phyloP scores from a whole-genome alignment of 192 early-diverging fungal species.

The Podila clonocystis region DNA sequence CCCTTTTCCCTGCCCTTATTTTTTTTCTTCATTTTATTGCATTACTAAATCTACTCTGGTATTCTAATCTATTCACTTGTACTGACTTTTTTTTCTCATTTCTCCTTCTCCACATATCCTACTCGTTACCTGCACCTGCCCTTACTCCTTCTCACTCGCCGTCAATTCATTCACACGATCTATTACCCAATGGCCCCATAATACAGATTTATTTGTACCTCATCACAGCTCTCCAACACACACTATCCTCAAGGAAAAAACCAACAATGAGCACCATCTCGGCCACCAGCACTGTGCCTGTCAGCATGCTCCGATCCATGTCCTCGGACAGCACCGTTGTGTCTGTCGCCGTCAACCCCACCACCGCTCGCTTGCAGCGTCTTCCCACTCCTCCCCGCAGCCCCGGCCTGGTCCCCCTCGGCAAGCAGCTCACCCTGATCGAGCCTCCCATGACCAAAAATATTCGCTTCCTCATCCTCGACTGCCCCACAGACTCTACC shows the following conservation, averaged over 20 bases:
- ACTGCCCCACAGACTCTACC: constrained; percentile 89
- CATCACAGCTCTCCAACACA: background rate
- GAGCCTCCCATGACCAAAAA: constrained; percentile 61
- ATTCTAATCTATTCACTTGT: background rate
- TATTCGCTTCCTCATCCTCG: constrained; percentile 90
- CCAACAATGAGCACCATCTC: constrained; percentile 20
- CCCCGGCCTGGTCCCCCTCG: constrained; percentile 53
- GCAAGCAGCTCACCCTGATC: constrained; percentile 73
- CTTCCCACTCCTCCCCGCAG: constrained; percentile 50
- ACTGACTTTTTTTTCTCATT: too few relatives aligned
- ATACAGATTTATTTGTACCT: background rate
- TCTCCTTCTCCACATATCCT: background rate
- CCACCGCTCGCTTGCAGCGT: constrained; percentile 27
- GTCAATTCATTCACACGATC: background rate
- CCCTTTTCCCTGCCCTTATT: background rate
- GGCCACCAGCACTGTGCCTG: constrained; percentile 1
- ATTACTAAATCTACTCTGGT: background rate
- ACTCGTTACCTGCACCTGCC: background rate
- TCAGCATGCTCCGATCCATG: constrained; percentile 11
- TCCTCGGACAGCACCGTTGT: constrained; percentile 23
- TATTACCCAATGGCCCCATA: too few relatives aligned
- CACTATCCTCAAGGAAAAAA: background rate
- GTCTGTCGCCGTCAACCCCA: constrained; percentile 13
- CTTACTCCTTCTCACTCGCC: background rate
- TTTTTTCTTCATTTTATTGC: background rate